These are phyloP conservation scores for Domatiomyces globalis DNA, from an alignment of 2,329 filamentous ascomycete genomes.

Conservation along the genomic window DNA sequence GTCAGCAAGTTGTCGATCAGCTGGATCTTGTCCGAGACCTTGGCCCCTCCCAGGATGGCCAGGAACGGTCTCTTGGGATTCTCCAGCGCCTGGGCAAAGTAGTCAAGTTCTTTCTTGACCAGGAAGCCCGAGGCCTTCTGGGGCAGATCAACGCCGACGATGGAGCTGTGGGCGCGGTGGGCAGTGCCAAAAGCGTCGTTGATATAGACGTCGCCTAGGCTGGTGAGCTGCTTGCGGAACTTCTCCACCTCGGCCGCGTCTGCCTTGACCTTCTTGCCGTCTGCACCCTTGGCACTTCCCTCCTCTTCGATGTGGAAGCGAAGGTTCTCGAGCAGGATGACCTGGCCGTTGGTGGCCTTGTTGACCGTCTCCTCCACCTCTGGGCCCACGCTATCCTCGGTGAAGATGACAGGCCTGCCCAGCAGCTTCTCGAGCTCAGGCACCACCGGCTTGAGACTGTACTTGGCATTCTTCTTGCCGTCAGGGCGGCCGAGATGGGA, in stretches of 20 bases:
- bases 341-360: constrained; percentile 63
- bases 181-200: constrained; percentile 98
- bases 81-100: constrained; percentile 96
- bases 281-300: constrained; percentile 82
- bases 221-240: constrained; percentile 91
- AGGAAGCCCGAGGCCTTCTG: constrained; percentile 97
- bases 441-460: constrained; percentile 84
- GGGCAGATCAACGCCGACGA: constrained; percentile 91
- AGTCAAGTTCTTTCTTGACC: constrained; percentile 99
- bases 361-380: constrained; percentile 83
- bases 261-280: constrained; percentile 95
- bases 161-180: constrained; percentile 96
- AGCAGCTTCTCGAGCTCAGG: constrained; percentile 84
- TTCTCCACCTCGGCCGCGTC: constrained; percentile 82
- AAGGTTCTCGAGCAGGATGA: constrained; percentile 91
- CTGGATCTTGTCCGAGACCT: constrained; percentile 99
- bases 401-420: constrained; percentile 70
- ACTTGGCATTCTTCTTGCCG: constrained; percentile 79
- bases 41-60: constrained; percentile 93
- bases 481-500: constrained; percentile 95
- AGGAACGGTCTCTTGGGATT: constrained; percentile 89
- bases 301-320: constrained; percentile 98
- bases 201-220: constrained; percentile 88
- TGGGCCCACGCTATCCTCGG: constrained; percentile 76
- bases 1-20: constrained; percentile 96